Percentiles rank a stretch among this genome's conserved stretches.
phyloP scores from a whole-genome alignment of 305 asterid genomes.

The Ilex paraguariensis region DNA sequence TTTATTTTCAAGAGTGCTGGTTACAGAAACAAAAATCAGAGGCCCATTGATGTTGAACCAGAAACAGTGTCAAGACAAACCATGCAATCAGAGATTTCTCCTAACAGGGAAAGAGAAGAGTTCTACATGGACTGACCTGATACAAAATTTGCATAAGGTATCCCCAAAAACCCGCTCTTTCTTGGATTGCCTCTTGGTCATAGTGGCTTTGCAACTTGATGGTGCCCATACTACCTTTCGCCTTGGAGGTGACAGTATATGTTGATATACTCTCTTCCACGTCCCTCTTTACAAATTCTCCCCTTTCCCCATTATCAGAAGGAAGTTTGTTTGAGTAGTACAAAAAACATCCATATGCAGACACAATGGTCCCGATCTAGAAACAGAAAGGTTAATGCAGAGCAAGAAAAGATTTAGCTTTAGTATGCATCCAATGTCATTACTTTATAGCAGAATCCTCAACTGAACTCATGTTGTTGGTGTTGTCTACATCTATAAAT shows the following conservation, averaged over 20 bases:
- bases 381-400: background rate
- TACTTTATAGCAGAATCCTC: too few relatives aligned
- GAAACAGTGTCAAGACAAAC: too few relatives aligned
- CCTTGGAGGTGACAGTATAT: too few relatives aligned
- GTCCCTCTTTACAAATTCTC: background rate
- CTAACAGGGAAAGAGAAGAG: too few relatives aligned
- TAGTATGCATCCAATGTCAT: too few relatives aligned
- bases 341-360: conserved; percentile 12
- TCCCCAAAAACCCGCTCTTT: conserved; percentile 11
- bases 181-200: background rate
- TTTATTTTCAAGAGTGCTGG: too few relatives aligned
- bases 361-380: conserved; percentile 10
- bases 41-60: too few relatives aligned
- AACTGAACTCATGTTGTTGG: too few relatives aligned
- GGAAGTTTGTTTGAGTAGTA: conserved; percentile 1
- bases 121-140: conserved; percentile 8
- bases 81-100: too few relatives aligned
- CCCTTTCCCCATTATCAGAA: background rate
- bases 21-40: too few relatives aligned
- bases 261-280: background rate
- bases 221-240: background rate
- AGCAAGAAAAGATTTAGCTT: too few relatives aligned
- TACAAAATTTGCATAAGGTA: conserved; percentile 9
- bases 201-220: conserved; percentile 1
- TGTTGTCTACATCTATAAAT: too few relatives aligned